Evolutionary conservation across 2,329 filamentous ascomycete species (phyloP).

Genomic region (Fusarium sp.): DNA sequence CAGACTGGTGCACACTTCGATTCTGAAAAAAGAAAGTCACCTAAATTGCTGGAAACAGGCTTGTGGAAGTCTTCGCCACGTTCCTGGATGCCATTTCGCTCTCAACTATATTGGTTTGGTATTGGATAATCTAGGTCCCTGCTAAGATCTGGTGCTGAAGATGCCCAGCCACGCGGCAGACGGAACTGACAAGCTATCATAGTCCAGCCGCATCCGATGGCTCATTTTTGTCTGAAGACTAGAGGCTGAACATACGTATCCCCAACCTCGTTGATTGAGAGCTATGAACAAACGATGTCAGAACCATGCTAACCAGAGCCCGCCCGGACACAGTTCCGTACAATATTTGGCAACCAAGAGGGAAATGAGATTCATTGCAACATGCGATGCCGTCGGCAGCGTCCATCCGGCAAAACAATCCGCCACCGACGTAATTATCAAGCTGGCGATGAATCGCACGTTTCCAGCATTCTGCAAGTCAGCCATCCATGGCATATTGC

Average conservation of each 20-base stretch:
- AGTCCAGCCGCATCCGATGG: conserved; percentile 19
- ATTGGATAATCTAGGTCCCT: not conserved
- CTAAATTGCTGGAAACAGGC: conserved; percentile 28
- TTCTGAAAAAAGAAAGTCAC: conserved; percentile 33
- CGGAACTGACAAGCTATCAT: conserved; percentile 14
- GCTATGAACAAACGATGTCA: conserved; percentile 5
- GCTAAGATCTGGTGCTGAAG: conserved; percentile 11
- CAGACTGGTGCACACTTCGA: conserved; percentile 21
- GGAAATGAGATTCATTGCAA: conserved; percentile 23
- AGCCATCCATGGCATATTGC: conserved; percentile 32
- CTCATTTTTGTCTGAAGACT: not conserved
- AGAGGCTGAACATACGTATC: conserved; percentile 18
- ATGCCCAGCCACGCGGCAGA: conserved; percentile 32
- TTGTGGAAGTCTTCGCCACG: conserved; percentile 18
- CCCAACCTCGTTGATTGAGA: conserved; percentile 28
- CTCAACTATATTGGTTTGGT: conserved; percentile 18
- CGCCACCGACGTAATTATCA: conserved; percentile 48
- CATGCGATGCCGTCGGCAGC: conserved; percentile 45
- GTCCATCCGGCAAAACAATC: conserved; percentile 37
- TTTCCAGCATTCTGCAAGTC: conserved; percentile 24
- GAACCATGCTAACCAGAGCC: conserved; percentile 7
- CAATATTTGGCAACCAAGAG: conserved; percentile 18
- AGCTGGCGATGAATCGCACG: conserved; percentile 36
- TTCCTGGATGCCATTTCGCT: conserved; percentile 29
- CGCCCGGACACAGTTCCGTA: not conserved